phyloP scores from a whole-genome alignment of 768 basidiomycete species.

The Boletus sp. region DNA sequence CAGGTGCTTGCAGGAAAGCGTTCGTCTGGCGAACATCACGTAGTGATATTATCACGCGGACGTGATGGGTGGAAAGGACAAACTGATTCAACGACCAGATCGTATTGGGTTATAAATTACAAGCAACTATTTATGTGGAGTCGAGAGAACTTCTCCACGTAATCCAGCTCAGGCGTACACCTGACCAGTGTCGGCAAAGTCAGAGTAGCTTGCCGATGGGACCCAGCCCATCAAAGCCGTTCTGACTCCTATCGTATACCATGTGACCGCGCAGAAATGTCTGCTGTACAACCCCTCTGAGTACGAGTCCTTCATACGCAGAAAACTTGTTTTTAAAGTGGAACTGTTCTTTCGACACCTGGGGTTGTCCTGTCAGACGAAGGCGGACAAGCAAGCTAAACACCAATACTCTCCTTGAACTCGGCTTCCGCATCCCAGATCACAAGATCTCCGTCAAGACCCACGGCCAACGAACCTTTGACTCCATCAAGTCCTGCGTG shows the following conservation, averaged over 20 bases:
- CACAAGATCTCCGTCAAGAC: conserved; percentile 83
- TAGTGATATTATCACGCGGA: not conserved
- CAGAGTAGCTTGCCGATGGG: conserved; percentile 36
- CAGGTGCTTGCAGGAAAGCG: not conserved
- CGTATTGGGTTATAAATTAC: not conserved
- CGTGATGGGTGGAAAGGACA: not conserved
- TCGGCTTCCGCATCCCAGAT: conserved; percentile 69
- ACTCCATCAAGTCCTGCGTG: conserved; percentile 67
- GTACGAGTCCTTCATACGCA: conserved; percentile 74
- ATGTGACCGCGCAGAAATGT: conserved; percentile 77
- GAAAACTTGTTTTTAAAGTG: conserved; percentile 94
- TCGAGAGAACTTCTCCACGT: too few species aligned
- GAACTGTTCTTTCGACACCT: conserved; percentile 73
- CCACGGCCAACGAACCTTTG: conserved; percentile 74
- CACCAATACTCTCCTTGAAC: conserved; percentile 34
- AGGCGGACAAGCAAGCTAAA: not conserved
- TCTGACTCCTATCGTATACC: conserved; percentile 50
- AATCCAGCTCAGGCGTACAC: not conserved
- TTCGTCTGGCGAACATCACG: conserved; percentile 13
- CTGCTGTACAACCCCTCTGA: conserved; percentile 69
- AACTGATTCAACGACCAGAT: not conserved
- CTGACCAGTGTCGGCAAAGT: not conserved
- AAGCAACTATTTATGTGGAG: not conserved
- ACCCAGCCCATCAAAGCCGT: conserved; percentile 34
- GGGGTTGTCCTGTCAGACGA: conserved; percentile 4